Conservation (phyloP, 1,284 basidiomycete species). For the Exsudoporus floridanus region DNA sequence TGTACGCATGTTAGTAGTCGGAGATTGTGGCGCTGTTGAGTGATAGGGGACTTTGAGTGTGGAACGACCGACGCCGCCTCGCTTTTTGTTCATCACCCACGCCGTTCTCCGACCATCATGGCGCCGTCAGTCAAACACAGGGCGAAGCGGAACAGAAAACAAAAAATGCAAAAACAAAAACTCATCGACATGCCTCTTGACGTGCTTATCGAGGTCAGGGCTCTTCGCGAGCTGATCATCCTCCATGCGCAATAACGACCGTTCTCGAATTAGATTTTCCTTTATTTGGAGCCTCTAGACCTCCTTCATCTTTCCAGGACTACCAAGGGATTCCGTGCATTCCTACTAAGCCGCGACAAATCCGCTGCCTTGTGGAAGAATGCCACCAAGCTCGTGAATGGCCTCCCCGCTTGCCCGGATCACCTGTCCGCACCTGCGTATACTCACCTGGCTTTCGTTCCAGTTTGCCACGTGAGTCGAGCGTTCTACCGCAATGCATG, state of each 20-base stretch:
- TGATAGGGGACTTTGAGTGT: not conserved
- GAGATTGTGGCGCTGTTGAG: not conserved
- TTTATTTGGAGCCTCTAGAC: slow-evolving; percentile 37
- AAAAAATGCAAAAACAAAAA: not conserved
- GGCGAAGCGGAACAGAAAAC: not conserved
- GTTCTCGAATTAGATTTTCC: slow-evolving; percentile 33
- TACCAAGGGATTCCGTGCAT: slow-evolving; percentile 37
- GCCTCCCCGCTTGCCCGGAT: slow-evolving; percentile 40
- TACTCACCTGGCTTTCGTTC: slow-evolving; percentile 38
- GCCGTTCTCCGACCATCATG: slow-evolving; percentile 1
- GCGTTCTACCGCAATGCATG: too few relatives aligned
- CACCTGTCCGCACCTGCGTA: slow-evolving; percentile 40
- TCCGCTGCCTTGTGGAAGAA: slow-evolving; percentile 38
- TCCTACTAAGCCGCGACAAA: slow-evolving; percentile 36
- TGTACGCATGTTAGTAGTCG: too few relatives aligned
- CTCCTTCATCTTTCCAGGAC: slow-evolving; percentile 43
- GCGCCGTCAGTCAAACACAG: not conserved
- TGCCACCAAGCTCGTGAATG: slow-evolving; percentile 30
- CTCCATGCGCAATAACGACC: not conserved
- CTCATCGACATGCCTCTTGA: slow-evolving; percentile 18
- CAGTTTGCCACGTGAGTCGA: slow-evolving; percentile 39
- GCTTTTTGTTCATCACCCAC: not conserved
- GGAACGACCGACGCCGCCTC: too few relatives aligned
- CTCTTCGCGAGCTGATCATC: not conserved
- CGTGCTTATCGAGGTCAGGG: slow-evolving; percentile 18